Conservation (phyloP, 148 eudicot genomes). For the Cornus florida region DNA sequence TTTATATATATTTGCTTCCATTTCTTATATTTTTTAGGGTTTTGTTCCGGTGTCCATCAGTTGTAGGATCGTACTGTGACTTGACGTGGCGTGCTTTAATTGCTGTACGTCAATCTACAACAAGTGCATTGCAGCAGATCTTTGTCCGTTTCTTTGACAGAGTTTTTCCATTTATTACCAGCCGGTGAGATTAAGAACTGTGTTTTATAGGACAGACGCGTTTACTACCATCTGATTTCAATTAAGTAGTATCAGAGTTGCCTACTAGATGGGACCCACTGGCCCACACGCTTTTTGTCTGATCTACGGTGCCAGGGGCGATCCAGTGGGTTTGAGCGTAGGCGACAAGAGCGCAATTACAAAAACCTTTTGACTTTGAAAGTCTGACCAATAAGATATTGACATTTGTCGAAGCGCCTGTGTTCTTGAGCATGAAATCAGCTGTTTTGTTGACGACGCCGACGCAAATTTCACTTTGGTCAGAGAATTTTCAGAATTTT, state of each 20-base stretch:
- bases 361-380: not conserved
- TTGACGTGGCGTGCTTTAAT: not conserved
- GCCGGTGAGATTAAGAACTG: not conserved
- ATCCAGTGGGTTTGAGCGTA: not conserved
- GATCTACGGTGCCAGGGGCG: not conserved
- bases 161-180: not conserved
- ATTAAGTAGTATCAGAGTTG: too few relatives aligned
- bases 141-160: not conserved
- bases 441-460: not conserved
- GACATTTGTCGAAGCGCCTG: not conserved
- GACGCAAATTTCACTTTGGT: not conserved
- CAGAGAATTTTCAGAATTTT: not conserved
- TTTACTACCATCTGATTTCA: not conserved
- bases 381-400: not conserved
- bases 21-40: not conserved
- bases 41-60: conserved; percentile 14
- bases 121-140: conserved; percentile 13
- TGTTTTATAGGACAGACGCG: not conserved
- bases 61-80: not conserved
- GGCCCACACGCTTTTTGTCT: not conserved
- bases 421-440: not conserved
- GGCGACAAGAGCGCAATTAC: not conserved
- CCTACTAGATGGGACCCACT: not conserved
- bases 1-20: not conserved
- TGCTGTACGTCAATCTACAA: not conserved